These are phyloP conservation scores for Dunaliella sp. DNA, from an alignment of 139 green algal genomes.

Conservation along the genomic window DNA sequence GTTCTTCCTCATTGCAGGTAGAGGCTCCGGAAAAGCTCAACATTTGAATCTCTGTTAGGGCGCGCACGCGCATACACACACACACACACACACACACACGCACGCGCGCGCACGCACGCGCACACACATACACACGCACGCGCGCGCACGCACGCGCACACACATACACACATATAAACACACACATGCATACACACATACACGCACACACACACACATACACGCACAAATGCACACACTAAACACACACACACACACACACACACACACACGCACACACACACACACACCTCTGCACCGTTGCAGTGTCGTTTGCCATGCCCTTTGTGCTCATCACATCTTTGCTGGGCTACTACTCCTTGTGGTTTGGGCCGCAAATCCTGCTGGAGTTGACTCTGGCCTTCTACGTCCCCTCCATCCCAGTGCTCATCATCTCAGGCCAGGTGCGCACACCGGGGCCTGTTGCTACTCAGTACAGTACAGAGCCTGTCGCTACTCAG, in stretches of 20 bases:
- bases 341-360: conserved; percentile 50
- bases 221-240: background rate
- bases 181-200: background rate
- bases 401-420: conserved; percentile 78
- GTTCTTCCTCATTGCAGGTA: background rate
- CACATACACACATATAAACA: background rate
- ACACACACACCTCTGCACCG: background rate
- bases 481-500: too few species aligned
- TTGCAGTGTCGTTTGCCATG: conserved; percentile 47
- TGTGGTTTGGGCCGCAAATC: conserved; percentile 61
- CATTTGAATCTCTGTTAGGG: too few species aligned
- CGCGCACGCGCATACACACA: background rate
- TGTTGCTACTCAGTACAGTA: too few species aligned
- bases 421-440: conserved; percentile 54
- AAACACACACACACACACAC: background rate
- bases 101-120: background rate
- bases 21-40: too few species aligned
- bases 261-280: background rate
- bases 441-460: too few species aligned
- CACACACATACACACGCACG: background rate
- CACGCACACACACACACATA: background rate
- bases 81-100: background rate
- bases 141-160: background rate
- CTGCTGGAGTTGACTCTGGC: conserved; percentile 77
- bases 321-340: conserved; percentile 68